phyloP scores from a whole-genome alignment of 2,329 filamentous ascomycete genomes.

The Fusarium succisae region DNA sequence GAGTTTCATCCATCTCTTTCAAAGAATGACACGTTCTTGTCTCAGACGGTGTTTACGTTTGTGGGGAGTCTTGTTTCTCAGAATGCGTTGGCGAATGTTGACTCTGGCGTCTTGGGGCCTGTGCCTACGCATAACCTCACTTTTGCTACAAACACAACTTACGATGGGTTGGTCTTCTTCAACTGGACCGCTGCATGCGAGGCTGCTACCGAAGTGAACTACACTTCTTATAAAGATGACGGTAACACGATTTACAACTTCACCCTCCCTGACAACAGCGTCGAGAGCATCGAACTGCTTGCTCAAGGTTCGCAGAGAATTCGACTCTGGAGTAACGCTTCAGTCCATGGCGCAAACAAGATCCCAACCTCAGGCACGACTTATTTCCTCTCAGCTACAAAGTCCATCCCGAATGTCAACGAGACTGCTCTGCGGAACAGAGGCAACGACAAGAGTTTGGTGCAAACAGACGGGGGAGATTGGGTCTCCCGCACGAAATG shows the following conservation, averaged over 20 bases:
- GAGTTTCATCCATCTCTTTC: slow-evolving; percentile 17
- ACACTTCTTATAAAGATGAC: slow-evolving; percentile 7
- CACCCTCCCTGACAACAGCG: slow-evolving; percentile 17
- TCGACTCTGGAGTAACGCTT: slow-evolving; percentile 20
- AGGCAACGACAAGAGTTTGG: slow-evolving; percentile 24
- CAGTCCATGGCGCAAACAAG: neutral
- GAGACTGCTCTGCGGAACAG: slow-evolving; percentile 13
- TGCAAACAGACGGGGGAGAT: slow-evolving; percentile 21
- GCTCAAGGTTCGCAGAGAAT: slow-evolving; percentile 12
- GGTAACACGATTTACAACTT: slow-evolving; percentile 33
- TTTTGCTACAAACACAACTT: slow-evolving; percentile 27
- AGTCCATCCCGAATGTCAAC: slow-evolving; percentile 28
- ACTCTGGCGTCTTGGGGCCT: slow-evolving; percentile 26
- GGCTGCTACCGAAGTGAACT: slow-evolving; percentile 28
- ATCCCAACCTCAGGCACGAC: slow-evolving; percentile 27
- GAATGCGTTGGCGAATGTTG: slow-evolving; percentile 30
- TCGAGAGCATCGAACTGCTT: slow-evolving; percentile 25
- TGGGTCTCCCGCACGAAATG: slow-evolving; percentile 35
- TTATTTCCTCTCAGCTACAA: slow-evolving; percentile 23
- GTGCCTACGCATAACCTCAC: slow-evolving; percentile 34
- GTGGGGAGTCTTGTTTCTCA: slow-evolving; percentile 34
- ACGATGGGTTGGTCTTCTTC: slow-evolving; percentile 30
- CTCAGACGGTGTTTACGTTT: slow-evolving; percentile 30
- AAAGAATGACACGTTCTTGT: slow-evolving; percentile 26
- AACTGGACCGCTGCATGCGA: slow-evolving; percentile 32